A percentile compares a stretch with the other conserved stretches of the same genome.
These are phyloP conservation scores for Murraya paniculata DNA, from an alignment of 345 rosid genomes.

Conservation along the genomic window DNA sequence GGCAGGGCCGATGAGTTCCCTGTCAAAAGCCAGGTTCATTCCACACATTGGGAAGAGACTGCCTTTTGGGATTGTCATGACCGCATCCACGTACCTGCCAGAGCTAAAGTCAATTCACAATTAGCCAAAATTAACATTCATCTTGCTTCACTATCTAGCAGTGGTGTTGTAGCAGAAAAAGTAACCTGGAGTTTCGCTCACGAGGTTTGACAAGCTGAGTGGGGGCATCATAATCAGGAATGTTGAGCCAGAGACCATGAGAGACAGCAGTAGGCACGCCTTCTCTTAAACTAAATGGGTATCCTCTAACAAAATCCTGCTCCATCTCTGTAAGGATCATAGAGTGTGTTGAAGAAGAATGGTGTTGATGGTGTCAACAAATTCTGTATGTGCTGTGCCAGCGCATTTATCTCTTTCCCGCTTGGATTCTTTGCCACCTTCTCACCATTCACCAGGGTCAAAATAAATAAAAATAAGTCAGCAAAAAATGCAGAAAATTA, in stretches of 20 bases:
- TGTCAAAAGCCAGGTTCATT: conserved; percentile 35
- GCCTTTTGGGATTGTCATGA: conserved; percentile 36
- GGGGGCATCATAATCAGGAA: conserved; percentile 40
- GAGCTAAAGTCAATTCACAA: conserved; percentile 1
- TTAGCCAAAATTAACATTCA: not conserved
- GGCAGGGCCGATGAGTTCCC: conserved; percentile 37
- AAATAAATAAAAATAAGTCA: not conserved
- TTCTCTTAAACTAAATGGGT: conserved; percentile 36
- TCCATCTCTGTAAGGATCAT: conserved; percentile 34
- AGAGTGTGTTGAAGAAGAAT: conserved; percentile 37
- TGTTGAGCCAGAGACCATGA: conserved; percentile 43
- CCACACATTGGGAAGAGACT: conserved; percentile 38
- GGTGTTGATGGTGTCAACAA: conserved; percentile 32
- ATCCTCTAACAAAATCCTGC: conserved; percentile 42
- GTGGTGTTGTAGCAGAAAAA: not conserved
- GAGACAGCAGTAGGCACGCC: conserved; percentile 36
- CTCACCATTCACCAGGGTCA: not conserved
- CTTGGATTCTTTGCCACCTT: conserved; percentile 38
- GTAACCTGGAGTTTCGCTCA: conserved; percentile 35
- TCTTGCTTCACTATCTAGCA: too few species aligned
- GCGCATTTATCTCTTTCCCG: conserved; percentile 32
- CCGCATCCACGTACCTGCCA: conserved; percentile 30
- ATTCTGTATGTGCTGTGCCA: conserved; percentile 36
- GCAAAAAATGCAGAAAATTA: too few species aligned
- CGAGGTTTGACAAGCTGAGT: conserved; percentile 45